Conservation (phyloP, 2,329 filamentous ascomycete species). For the Cordyceps farinosa region DNA sequence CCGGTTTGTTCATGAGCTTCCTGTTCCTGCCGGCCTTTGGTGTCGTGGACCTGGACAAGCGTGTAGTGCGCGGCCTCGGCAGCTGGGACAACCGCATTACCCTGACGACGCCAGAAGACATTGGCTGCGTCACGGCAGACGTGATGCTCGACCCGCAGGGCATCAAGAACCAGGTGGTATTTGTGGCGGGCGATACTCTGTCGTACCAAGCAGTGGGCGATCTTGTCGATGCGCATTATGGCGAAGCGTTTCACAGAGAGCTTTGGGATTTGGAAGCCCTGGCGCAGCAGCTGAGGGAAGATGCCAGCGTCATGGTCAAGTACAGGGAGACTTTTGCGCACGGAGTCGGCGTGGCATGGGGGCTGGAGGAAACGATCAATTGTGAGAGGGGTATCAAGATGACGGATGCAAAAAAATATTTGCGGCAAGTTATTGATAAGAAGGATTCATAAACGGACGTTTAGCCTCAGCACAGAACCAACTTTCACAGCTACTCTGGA, state of each 20-base stretch:
- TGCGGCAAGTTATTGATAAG: constrained; percentile 19
- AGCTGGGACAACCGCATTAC: constrained; percentile 61
- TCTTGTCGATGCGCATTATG: constrained; percentile 43
- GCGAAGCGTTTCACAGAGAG: constrained; percentile 43
- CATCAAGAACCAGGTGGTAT: constrained; percentile 45
- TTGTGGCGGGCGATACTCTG: constrained; percentile 59
- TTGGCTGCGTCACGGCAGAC: constrained; percentile 57
- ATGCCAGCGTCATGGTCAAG: constrained; percentile 52
- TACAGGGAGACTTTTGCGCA: constrained; percentile 60
- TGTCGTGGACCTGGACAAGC: constrained; percentile 48
- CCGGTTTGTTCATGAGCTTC: constrained; percentile 68
- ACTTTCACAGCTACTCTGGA: too few species aligned
- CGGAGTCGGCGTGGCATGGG: constrained; percentile 58
- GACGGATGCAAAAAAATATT: constrained; percentile 40
- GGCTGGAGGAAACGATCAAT: constrained; percentile 51
- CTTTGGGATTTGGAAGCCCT: constrained; percentile 47
- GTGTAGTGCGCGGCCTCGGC: constrained; percentile 52
- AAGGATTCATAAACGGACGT: background rate
- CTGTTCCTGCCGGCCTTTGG: constrained; percentile 62
- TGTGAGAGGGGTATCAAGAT: constrained; percentile 42
- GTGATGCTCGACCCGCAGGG: constrained; percentile 43
- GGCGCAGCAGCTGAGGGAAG: constrained; percentile 40
- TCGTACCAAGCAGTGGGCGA: constrained; percentile 53
- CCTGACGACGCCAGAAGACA: constrained; percentile 60
- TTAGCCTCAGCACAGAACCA: background rate